Evolutionary conservation across 1,284 basidiomycete species (phyloP).

Genomic region (Pseudozyma thailandica): DNA sequence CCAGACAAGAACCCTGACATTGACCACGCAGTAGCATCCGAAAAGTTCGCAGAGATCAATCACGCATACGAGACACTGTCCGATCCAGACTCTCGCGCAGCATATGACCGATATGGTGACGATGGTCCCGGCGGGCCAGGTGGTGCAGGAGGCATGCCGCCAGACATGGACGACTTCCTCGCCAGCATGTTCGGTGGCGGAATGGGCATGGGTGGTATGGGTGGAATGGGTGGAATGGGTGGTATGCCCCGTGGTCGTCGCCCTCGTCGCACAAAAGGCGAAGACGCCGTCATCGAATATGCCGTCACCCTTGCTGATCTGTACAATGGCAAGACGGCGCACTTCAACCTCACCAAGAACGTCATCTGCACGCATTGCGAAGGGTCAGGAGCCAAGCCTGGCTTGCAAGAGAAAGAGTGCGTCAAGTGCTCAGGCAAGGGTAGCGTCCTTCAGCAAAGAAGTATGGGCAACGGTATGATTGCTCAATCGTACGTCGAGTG

Average conservation of each 20-base stretch:
- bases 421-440: slow-evolving; percentile 85
- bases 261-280: slow-evolving; percentile 58
- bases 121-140: slow-evolving; percentile 42
- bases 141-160: slow-evolving; percentile 43
- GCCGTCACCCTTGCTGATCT: slow-evolving; percentile 90
- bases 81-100: slow-evolving; percentile 56
- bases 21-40: slow-evolving; percentile 54
- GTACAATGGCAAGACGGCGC: slow-evolving; percentile 88
- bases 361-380: slow-evolving; percentile 81
- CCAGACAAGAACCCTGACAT: slow-evolving; percentile 65
- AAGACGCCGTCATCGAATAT: slow-evolving; percentile 74
- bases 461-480: slow-evolving; percentile 67
- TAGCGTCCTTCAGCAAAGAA: slow-evolving; percentile 73
- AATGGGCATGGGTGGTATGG: slow-evolving; percentile 57
- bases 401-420: slow-evolving; percentile 83
- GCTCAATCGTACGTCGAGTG: slow-evolving; percentile 74
- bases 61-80: slow-evolving; percentile 64
- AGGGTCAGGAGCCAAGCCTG: slow-evolving; percentile 85
- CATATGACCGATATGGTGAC: slow-evolving; percentile 64
- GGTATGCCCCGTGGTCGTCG: slow-evolving; percentile 69
- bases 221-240: slow-evolving; percentile 51
- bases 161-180: slow-evolving; percentile 58
- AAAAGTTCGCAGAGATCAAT: slow-evolving; percentile 64
- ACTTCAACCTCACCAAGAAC: slow-evolving; percentile 88
- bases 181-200: slow-evolving; percentile 64